Percentiles rank a stretch among this genome's conserved stretches.
phyloP scores from a whole-genome alignment of 768 basidiomycete species.

The Galerina sulciceps region DNA sequence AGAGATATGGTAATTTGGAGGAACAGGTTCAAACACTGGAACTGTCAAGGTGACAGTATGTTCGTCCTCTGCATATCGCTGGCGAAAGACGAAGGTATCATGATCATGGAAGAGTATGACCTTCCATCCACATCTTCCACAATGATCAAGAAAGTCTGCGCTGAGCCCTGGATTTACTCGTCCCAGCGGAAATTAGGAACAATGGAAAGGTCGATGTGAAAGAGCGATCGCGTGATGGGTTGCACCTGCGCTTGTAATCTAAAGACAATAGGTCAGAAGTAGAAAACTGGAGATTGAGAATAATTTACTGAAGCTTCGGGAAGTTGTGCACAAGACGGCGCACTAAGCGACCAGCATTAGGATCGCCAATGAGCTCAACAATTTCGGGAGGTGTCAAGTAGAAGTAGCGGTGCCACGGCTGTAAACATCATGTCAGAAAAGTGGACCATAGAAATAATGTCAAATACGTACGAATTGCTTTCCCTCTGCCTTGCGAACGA shows the following conservation, averaged over 20 bases:
- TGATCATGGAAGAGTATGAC: constrained; percentile 96
- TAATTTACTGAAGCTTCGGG: constrained; percentile 82
- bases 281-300: neutral
- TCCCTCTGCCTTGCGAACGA: constrained; percentile 89
- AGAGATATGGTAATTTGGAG: constrained; percentile 98
- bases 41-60: constrained; percentile 95
- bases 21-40: constrained; percentile 96
- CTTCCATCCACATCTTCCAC: constrained; percentile 99
- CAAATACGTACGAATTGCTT: constrained; percentile 88
- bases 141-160: constrained; percentile 90
- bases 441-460: neutral
- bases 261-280: neutral
- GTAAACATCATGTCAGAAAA: constrained; percentile 6
- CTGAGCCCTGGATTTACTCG: constrained; percentile 85
- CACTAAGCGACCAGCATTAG: constrained; percentile 90
- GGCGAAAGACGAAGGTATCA: constrained; percentile 89
- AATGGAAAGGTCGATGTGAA: constrained; percentile 92
- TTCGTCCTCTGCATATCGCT: constrained; percentile 91
- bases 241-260: constrained; percentile 95
- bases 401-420: constrained; percentile 98
- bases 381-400: constrained; percentile 91
- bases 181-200: constrained; percentile 98
- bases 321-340: constrained; percentile 95
- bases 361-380: constrained; percentile 92
- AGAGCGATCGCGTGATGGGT: constrained; percentile 91